A percentile compares a stretch with the other conserved stretches of the same genome.
Evolutionary conservation across 2,329 filamentous ascomycete species (phyloP).

Genomic region (Diaporthe capsici): DNA sequence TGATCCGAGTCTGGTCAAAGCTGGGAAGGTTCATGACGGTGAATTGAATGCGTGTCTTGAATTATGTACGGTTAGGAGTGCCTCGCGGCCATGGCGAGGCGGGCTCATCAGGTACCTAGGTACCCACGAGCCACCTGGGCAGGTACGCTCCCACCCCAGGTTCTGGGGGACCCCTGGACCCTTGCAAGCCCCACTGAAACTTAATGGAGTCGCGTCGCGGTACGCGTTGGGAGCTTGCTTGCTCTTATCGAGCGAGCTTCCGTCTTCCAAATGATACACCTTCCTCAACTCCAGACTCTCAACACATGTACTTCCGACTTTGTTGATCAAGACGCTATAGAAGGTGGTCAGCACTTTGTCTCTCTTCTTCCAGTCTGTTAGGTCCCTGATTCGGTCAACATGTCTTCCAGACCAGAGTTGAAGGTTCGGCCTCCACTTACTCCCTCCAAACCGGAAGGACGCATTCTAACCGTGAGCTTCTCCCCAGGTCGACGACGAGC

Average conservation of each 20-base stretch:
- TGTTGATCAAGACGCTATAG: not conserved
- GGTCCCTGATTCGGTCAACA: conserved; percentile 53
- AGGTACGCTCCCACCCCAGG: not conserved
- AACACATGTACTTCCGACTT: not conserved
- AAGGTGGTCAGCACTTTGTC: not conserved
- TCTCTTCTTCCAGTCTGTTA: not conserved
- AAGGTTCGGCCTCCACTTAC: conserved; percentile 64
- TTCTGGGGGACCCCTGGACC: conserved; percentile 15
- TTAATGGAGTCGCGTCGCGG: conserved; percentile 36
- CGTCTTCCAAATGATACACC: not conserved
- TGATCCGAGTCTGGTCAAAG: not conserved
- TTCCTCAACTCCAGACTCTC: not conserved
- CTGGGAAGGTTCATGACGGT: not conserved
- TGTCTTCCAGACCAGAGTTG: conserved; percentile 80
- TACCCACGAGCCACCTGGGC: too few species aligned
- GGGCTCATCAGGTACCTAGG: not conserved
- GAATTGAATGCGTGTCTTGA: not conserved
- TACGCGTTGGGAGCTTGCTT: conserved; percentile 23
- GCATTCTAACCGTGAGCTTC: conserved; percentile 38
- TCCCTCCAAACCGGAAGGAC: conserved; percentile 1
- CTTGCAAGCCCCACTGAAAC: conserved; percentile 14
- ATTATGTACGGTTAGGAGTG: not conserved
- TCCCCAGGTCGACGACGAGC: conserved; percentile 90
- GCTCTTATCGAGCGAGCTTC: not conserved
- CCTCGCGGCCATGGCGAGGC: not conserved